Evolutionary conservation across 257 asterid species (phyloP).

Genomic region (Petrea volubilis): DNA sequence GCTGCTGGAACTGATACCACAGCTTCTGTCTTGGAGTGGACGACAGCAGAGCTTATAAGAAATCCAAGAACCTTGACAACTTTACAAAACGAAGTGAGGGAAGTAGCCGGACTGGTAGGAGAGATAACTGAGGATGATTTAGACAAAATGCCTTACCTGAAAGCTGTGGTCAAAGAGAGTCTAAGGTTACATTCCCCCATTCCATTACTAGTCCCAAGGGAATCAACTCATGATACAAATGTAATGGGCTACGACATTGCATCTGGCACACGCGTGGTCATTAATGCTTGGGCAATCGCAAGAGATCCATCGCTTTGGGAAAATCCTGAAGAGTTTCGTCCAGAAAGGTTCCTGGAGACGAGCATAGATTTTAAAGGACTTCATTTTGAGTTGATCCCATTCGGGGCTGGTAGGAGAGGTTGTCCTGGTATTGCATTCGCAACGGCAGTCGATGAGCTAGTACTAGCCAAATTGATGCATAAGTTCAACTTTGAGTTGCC

Average conservation of each 20-base stretch:
- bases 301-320: slow-evolving; percentile 54
- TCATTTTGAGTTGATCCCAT: slow-evolving; percentile 49
- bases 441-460: slow-evolving; percentile 31
- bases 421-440: slow-evolving; percentile 51
- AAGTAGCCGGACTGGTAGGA: slow-evolving; percentile 9
- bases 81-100: slow-evolving; percentile 38
- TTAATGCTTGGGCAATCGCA: slow-evolving; percentile 52
- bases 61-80: slow-evolving; percentile 32
- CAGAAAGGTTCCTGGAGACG: slow-evolving; percentile 45
- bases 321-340: slow-evolving; percentile 46
- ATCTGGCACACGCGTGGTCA: slow-evolving; percentile 31
- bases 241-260: slow-evolving; percentile 44
- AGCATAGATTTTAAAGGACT: slow-evolving; percentile 41
- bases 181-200: slow-evolving; percentile 44
- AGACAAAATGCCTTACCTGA: slow-evolving; percentile 46
- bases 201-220: slow-evolving; percentile 46
- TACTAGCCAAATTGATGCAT: slow-evolving; percentile 39
- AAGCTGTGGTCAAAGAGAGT: slow-evolving; percentile 47
- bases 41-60: slow-evolving; percentile 45
- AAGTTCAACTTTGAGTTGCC: slow-evolving; percentile 39
- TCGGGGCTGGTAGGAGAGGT: slow-evolving; percentile 61
- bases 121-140: slow-evolving; percentile 38
- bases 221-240: slow-evolving; percentile 39
- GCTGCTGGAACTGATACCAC: slow-evolving; percentile 58
- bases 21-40: slow-evolving; percentile 36